Percentiles rank a stretch among this genome's conserved stretches.
Conservation (phyloP, 441 rosid genomes). For the Brassica balearica region DNA sequence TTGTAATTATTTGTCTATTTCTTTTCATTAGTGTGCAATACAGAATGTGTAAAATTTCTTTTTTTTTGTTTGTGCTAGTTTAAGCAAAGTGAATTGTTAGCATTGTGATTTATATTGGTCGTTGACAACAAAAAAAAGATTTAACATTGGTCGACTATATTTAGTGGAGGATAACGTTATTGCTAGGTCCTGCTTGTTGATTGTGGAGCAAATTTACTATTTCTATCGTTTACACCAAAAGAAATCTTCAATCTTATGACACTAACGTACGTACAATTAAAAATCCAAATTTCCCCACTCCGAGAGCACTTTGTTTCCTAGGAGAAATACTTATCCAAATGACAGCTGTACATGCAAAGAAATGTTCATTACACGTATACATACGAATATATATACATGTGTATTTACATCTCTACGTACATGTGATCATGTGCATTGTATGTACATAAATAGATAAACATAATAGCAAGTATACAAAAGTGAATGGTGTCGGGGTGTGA, state of each 20-base stretch:
- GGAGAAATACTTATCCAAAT: conserved; percentile 50
- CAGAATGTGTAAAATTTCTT: neutral
- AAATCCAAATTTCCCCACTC: conserved; percentile 17
- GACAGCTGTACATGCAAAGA: conserved; percentile 57
- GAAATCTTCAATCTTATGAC: neutral
- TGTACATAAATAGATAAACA: conserved; percentile 48
- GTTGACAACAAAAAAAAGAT: neutral
- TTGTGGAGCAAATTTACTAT: conserved; percentile 18
- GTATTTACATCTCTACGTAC: neutral
- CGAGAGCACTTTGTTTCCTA: conserved; percentile 55
- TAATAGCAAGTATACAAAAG: conserved; percentile 46
- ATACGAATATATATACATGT: conserved; percentile 7
- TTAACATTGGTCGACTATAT: neutral
- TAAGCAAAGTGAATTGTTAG: neutral
- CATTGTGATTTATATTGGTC: neutral
- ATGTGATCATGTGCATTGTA: conserved; percentile 41
- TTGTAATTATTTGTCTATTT: conserved; percentile 1
- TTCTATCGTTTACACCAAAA: conserved; percentile 13
- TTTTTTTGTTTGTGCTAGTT: neutral
- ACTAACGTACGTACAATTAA: neutral
- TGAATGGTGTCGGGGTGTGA: conserved; percentile 48
- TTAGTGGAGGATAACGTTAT: conserved; percentile 15
- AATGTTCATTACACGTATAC: neutral
- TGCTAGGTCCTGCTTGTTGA: conserved; percentile 8
- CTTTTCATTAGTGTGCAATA: neutral